These are phyloP conservation scores for Ustilago cynodontis DNA, from an alignment of 1,284 basidiomycete species.

Conservation along the genomic window DNA sequence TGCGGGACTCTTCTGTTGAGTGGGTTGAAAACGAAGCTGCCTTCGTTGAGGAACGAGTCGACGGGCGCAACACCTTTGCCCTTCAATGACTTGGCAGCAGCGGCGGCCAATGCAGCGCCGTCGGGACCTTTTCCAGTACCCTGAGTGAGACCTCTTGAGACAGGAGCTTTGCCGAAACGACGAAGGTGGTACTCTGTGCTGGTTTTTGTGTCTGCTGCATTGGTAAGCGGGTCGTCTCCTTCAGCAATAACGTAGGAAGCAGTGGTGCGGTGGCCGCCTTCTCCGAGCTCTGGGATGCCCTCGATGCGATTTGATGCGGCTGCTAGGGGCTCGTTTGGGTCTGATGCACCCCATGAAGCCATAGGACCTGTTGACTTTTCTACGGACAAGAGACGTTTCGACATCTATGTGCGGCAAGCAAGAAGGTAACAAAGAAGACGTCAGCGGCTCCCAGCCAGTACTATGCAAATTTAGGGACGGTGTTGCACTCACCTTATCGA, in stretches of 20 bases:
- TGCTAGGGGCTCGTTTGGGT: constrained; percentile 34
- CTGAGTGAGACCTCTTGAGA: constrained; percentile 47
- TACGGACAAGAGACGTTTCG: constrained; percentile 45
- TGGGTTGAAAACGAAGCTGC: constrained; percentile 67
- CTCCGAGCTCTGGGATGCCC: constrained; percentile 44
- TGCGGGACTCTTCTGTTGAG: constrained; percentile 62
- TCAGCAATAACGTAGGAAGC: constrained; percentile 52
- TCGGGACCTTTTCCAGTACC: constrained; percentile 57
- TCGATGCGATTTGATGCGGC: constrained; percentile 38
- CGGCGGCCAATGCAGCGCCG: constrained; percentile 55
- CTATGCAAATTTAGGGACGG: not conserved
- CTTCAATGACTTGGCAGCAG: constrained; percentile 55
- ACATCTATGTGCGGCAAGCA: constrained; percentile 37
- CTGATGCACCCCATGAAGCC: constrained; percentile 29
- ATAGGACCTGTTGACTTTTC: constrained; percentile 47
- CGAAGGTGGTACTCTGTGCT: constrained; percentile 56
- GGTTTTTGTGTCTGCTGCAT: constrained; percentile 25
- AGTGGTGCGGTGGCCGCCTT: constrained; percentile 45
- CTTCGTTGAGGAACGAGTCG: constrained; percentile 67
- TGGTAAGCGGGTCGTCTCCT: constrained; percentile 38
- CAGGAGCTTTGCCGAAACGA: constrained; percentile 37
- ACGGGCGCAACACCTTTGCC: constrained; percentile 54
- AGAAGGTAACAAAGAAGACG: not conserved
- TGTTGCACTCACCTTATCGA: constrained; percentile 48
- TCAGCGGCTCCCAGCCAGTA: no score